A percentile compares a stretch with the other conserved stretches of the same genome.
Conservation (phyloP, 176 grass and related monocot species). For the Coix lacrymajobi region DNA sequence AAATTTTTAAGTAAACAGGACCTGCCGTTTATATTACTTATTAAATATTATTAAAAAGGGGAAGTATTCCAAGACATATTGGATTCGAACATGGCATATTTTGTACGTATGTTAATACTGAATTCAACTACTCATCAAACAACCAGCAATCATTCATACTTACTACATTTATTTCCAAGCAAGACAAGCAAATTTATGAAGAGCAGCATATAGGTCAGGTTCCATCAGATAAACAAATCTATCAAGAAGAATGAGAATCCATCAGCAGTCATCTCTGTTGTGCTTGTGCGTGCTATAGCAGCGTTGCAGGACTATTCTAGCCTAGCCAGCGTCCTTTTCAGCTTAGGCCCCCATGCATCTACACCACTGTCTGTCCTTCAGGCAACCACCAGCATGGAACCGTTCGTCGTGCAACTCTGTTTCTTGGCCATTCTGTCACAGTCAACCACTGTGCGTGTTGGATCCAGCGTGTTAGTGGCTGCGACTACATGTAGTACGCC, state of each 20-base stretch:
- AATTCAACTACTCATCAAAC: neutral
- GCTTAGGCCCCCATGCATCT: neutral
- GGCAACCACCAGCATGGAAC: neutral
- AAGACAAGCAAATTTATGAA: neutral
- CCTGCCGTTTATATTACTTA: no score
- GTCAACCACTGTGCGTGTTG: slow-evolving; percentile 15
- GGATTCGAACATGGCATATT: neutral
- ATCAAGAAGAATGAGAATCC: neutral
- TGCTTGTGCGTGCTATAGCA: neutral
- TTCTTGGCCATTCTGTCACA: slow-evolving; percentile 19
- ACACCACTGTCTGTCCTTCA: neutral
- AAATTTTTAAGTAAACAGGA: no score
- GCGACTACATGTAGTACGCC: neutral
- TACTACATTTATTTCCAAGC: neutral
- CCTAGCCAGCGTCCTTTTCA: neutral
- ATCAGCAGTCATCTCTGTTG: neutral
- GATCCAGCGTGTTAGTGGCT: neutral
- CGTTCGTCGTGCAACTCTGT: neutral
- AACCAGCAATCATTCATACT: neutral
- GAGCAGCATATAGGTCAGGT: neutral
- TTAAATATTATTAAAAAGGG: no score
- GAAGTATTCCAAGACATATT: neutral
- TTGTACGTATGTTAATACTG: neutral
- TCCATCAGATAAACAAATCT: neutral
- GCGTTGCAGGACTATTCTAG: neutral